Evolutionary conservation across 768 basidiomycete species (phyloP), one percentile per base, ranked within the genome.

Genomic region (Mycena vulgaris): DNA sequence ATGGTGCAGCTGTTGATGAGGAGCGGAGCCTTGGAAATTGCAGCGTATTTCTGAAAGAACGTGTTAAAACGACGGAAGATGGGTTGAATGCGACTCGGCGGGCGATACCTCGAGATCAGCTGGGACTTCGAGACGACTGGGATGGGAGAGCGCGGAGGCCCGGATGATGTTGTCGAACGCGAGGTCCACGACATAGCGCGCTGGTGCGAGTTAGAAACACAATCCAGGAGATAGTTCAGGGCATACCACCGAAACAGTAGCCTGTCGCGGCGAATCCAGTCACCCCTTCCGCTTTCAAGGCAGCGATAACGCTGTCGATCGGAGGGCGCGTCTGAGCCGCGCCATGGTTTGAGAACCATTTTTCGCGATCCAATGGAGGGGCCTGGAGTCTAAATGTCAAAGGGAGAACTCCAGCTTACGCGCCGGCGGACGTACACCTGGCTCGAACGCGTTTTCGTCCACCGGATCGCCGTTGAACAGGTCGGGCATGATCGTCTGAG

Each of bases 71-170:
- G 27, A 30, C 7, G 9, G 14, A 5, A 25, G 30, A 16, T 28
- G 25, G 14, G 30, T n/a, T 28, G 25, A 25, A 4, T 6, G 21
- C 6, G 25, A 6, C 7, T 35, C 14, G 25, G 35, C 60, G 39
- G 10, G 14, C 14, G 39, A n/a, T 53, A 71, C 75, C 56, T 82
- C 78, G 35, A 82, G 74, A 68, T 83, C 81, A 10, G 70, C 73
- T 2, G 82, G 81, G 37, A 78, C 58, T 21, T 78, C 39, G 42
- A 82, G 74, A 28, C 77, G 69, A 2, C 79, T 78, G 0, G 83
- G 83, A 68, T 83, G 83, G 2, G 79, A 68, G 42, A 79, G 69
- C 19, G 74, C 75, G 17, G 70, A 74, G 37, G 74, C 78, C 28
- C 75, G 21, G 71, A 79, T 74, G 30, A 71, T n/a, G 40, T 74